Conservation (phyloP, 192 early-diverging fungal genomes). For the Backusella luteola region DNA sequence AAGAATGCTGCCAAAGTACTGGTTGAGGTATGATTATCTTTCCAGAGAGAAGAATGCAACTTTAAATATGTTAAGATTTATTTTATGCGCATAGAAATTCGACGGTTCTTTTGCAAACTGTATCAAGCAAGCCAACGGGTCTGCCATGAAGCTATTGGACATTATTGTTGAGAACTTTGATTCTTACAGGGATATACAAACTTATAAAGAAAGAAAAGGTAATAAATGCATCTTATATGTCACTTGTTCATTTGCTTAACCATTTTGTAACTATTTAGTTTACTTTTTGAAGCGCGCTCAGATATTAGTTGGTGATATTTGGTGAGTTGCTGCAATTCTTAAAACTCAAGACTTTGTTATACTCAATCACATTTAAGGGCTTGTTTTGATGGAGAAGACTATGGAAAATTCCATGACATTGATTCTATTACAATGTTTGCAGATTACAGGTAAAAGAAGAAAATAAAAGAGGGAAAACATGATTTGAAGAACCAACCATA, state of each 20-base stretch:
- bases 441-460: slow-evolving; percentile 60
- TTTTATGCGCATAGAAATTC: slow-evolving; percentile 44
- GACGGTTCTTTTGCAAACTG: slow-evolving; percentile 61
- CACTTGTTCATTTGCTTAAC: neutral
- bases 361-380: slow-evolving; percentile 46
- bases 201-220: slow-evolving; percentile 57
- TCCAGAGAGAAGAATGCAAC: neutral
- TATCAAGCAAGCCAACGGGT: slow-evolving; percentile 47
- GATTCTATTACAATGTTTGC: slow-evolving; percentile 88
- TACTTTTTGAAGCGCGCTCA: slow-evolving; percentile 79
- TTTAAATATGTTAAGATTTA: neutral
- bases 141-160: slow-evolving; percentile 56
- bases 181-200: slow-evolving; percentile 66
- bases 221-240: neutral
- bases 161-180: slow-evolving; percentile 57
- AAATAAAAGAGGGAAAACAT: neutral
- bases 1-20: slow-evolving; percentile 72
- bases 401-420: slow-evolving; percentile 71
- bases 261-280: slow-evolving; percentile 33
- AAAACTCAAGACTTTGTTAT: neutral
- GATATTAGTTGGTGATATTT: slow-evolving; percentile 83
- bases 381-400: slow-evolving; percentile 69
- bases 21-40: slow-evolving; percentile 35
- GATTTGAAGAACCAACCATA: neutral
- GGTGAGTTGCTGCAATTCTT: slow-evolving; percentile 35